Percentiles rank a stretch among this genome's conserved stretches.
Conservation (phyloP, 352 stramenopile species). For the Plasmopara halstedii region DNA sequence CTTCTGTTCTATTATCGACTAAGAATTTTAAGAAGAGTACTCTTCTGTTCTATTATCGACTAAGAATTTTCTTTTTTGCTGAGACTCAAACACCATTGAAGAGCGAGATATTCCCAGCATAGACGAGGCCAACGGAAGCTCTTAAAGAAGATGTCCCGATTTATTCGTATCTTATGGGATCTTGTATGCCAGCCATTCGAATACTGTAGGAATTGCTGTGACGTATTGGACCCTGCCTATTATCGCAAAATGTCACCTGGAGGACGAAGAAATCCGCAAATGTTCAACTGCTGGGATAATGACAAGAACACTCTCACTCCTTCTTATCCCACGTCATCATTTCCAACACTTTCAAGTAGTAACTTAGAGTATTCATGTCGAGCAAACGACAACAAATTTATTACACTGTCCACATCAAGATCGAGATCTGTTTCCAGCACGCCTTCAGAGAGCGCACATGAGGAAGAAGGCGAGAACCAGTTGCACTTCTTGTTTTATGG, state of each 20-base stretch:
- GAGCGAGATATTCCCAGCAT: neutral
- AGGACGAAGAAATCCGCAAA: conserved; percentile 18
- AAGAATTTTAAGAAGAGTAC: no score
- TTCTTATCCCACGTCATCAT: conserved; percentile 14
- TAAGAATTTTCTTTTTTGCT: no score
- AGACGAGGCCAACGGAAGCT: conserved; percentile 1
- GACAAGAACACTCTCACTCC: conserved; percentile 25
- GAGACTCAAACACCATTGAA: conserved; percentile 1
- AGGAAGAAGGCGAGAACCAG: conserved; percentile 28
- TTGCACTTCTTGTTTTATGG: conserved; percentile 57
- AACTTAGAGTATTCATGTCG: conserved; percentile 1
- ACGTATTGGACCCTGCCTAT: conserved; percentile 27
- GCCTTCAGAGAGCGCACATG: conserved; percentile 23
- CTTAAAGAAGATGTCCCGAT: conserved; percentile 4
- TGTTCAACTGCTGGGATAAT: conserved; percentile 25
- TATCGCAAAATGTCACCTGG: conserved; percentile 30
- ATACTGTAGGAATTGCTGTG: conserved; percentile 27
- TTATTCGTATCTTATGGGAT: conserved; percentile 18
- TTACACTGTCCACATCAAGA: conserved; percentile 5
- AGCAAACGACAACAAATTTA: conserved; percentile 15
- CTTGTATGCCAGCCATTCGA: conserved; percentile 27
- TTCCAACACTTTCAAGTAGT: conserved; percentile 4
- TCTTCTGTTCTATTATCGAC: no score
- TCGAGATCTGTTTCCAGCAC: conserved; percentile 16
- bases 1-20: no score